phyloP scores from a whole-genome alignment of 257 asterid genomes.

The Misopates orontium region DNA sequence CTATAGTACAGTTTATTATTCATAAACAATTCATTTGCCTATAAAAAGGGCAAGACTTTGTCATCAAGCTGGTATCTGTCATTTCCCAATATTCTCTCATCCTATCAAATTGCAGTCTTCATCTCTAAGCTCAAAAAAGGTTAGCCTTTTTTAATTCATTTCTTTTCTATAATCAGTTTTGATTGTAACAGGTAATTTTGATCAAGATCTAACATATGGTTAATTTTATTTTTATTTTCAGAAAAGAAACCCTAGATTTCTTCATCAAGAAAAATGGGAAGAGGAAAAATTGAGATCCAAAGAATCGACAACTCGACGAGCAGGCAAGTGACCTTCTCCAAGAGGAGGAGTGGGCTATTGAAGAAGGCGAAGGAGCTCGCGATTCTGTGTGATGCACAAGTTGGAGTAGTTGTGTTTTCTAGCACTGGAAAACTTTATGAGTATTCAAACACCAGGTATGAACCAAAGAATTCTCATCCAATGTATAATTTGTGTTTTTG shows the following conservation, averaged over 20 bases:
- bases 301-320: conserved; percentile 26
- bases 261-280: conserved; percentile 21
- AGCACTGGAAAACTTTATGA: conserved; percentile 26
- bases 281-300: conserved; percentile 28
- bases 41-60: conserved; percentile 29
- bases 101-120: conserved; percentile 7
- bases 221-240: neutral
- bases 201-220: conserved; percentile 7
- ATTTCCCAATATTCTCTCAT: conserved; percentile 6
- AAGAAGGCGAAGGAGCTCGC: conserved; percentile 34
- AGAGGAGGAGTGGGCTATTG: conserved; percentile 31
- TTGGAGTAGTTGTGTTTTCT: conserved; percentile 27
- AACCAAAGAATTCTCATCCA: no score
- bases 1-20: neutral
- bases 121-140: conserved; percentile 12
- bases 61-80: conserved; percentile 1
- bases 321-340: conserved; percentile 31
- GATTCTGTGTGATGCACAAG: conserved; percentile 30
- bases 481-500: neutral
- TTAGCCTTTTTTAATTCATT: neutral
- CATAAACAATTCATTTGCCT: conserved; percentile 17
- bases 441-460: conserved; percentile 27
- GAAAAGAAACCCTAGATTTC: conserved; percentile 28
- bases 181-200: no score
- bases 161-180: neutral